phyloP scores from a whole-genome alignment of 164 flowering plant species.

The Euptelea pleiosperma region DNA sequence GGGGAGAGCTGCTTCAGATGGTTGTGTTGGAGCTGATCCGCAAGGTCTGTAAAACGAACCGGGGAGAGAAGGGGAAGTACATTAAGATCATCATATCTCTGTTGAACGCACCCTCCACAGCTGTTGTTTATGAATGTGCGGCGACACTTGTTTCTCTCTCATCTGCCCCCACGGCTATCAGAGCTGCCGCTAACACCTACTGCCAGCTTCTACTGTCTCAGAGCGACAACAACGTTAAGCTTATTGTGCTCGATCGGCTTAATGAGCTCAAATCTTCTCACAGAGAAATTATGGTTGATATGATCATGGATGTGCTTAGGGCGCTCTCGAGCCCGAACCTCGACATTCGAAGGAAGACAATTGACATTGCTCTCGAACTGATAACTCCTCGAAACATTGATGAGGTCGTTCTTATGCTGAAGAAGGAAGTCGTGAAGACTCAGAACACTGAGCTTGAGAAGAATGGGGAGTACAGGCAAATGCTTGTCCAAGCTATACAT shows the following conservation, averaged over 20 bases:
- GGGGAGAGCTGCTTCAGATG: constrained; percentile 94
- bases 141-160: constrained; percentile 86
- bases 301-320: constrained; percentile 94
- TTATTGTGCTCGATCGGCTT: constrained; percentile 81
- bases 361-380: constrained; percentile 85
- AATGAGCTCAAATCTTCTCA: constrained; percentile 84
- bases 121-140: constrained; percentile 91
- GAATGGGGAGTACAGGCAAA: constrained; percentile 91
- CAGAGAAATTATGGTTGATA: constrained; percentile 81
- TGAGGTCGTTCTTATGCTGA: constrained; percentile 83
- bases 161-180: constrained; percentile 91
- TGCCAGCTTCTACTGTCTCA: constrained; percentile 86
- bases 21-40: constrained; percentile 90
- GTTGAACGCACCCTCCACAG: constrained; percentile 72
- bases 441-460: constrained; percentile 88
- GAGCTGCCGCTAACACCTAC: constrained; percentile 84
- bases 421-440: constrained; percentile 96
- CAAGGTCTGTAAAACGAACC: constrained; percentile 77
- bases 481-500: constrained; percentile 96
- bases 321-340: constrained; percentile 86
- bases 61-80: constrained; percentile 81
- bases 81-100: constrained; percentile 78
- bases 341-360: constrained; percentile 82
- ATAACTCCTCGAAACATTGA: constrained; percentile 80
- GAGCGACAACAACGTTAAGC: constrained; percentile 96